Percentiles rank a stretch among this genome's conserved stretches.
phyloP scores from a whole-genome alignment of 495 filamentous ascomycete genomes.

The Jackrogersella multiformis region DNA sequence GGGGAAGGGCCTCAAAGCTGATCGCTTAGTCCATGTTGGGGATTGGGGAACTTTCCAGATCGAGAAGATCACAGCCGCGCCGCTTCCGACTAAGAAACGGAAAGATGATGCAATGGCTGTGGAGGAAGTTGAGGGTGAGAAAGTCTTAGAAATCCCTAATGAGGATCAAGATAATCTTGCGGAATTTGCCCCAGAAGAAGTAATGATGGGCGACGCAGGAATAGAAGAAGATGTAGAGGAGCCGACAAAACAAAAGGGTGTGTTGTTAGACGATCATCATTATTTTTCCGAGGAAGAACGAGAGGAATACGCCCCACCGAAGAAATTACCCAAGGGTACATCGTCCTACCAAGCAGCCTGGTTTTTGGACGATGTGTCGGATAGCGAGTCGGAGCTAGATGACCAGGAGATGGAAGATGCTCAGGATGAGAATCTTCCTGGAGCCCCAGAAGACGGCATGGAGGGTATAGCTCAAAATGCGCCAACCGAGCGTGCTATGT shows the following conservation, averaged over 20 bases:
- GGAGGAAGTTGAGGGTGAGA: constrained; percentile 62
- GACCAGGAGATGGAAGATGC: constrained; percentile 76
- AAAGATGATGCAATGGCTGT: constrained; percentile 75
- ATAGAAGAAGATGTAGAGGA: constrained; percentile 54
- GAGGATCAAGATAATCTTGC: constrained; percentile 83
- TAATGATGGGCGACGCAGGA: constrained; percentile 74
- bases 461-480: constrained; percentile 75
- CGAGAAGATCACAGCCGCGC: constrained; percentile 80
- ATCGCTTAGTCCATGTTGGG: constrained; percentile 88
- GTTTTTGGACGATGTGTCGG: constrained; percentile 83
- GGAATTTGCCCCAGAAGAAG: constrained; percentile 83
- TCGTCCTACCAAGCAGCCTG: constrained; percentile 94
- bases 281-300: constrained; percentile 95
- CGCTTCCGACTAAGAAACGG: constrained; percentile 62
- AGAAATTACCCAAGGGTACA: constrained; percentile 86
- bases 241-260: constrained; percentile 70
- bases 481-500: constrained; percentile 79
- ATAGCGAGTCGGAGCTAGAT: constrained; percentile 84
- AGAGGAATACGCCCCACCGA: constrained; percentile 60
- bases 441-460: constrained; percentile 76
- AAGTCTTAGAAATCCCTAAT: constrained; percentile 72
- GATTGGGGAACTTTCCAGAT: constrained; percentile 97
- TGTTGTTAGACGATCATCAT: constrained; percentile 94
- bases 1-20: constrained; percentile 85
- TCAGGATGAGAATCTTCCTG: constrained; percentile 59